Evolutionary conservation across 129 eudicot genomes (phyloP).

Genomic region (Centaurea solstitialis): DNA sequence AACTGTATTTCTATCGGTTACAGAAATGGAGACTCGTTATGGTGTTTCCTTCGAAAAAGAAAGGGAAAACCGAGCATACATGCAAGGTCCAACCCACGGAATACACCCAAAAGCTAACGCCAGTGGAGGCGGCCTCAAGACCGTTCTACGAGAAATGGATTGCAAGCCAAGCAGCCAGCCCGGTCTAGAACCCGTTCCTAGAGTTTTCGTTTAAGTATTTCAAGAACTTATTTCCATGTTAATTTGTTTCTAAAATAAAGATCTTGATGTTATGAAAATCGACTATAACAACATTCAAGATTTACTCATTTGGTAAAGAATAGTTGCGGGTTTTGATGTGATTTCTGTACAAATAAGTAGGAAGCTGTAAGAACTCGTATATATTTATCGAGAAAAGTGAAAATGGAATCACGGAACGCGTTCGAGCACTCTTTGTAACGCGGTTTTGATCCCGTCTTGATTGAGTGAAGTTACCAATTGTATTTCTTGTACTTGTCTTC

Average conservation of each 20-base stretch:
- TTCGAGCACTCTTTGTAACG: constrained; percentile 81
- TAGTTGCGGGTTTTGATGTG: constrained; percentile 30
- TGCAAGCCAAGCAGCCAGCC: constrained; percentile 52
- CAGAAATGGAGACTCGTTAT: constrained; percentile 62
- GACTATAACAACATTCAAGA: background rate
- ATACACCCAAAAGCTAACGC: constrained; percentile 84
- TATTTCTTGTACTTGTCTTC: constrained; percentile 97
- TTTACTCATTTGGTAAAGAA: constrained; percentile 10
- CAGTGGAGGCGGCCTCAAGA: constrained; percentile 63
- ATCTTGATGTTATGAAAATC: constrained; percentile 21
- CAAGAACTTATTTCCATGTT: background rate
- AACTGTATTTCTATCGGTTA: background rate
- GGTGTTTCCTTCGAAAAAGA: constrained; percentile 53
- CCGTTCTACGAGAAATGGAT: constrained; percentile 79
- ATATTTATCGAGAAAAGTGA: constrained; percentile 1
- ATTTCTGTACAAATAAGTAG: constrained; percentile 38
- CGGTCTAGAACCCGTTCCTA: constrained; percentile 44
- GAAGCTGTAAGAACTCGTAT: constrained; percentile 21
- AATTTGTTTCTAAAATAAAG: constrained; percentile 19
- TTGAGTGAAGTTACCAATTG: constrained; percentile 76
- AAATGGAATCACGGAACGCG: constrained; percentile 65
- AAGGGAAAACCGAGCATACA: constrained; percentile 63
- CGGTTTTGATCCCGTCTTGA: constrained; percentile 89
- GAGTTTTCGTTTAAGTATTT: constrained; percentile 60
- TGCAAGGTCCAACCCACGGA: constrained; percentile 60